A percentile compares a stretch with the other conserved stretches of the same genome.
These are phyloP conservation scores for Cylindrodendrum hubeiense DNA, from an alignment of 2,329 filamentous ascomycete genomes.

Conservation along the genomic window DNA sequence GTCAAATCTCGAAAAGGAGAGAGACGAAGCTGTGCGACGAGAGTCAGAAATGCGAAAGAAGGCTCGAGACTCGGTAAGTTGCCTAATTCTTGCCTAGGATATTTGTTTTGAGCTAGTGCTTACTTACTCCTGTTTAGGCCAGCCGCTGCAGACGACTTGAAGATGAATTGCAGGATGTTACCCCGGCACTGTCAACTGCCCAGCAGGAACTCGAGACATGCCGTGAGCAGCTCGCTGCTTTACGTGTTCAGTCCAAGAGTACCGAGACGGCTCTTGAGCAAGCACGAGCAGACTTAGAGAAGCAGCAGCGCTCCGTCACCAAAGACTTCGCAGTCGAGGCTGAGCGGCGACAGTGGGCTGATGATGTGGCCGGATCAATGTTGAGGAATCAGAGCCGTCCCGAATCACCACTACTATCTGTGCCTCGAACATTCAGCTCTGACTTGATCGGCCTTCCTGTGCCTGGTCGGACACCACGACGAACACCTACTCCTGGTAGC, in stretches of 20 bases:
- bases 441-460: constrained; percentile 64
- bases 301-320: constrained; percentile 53
- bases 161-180: constrained; percentile 83
- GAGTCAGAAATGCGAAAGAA: constrained; percentile 92
- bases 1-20: constrained; percentile 85
- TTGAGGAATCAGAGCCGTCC: constrained; percentile 64
- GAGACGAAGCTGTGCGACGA: constrained; percentile 84
- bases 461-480: constrained; percentile 48
- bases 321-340: constrained; percentile 52
- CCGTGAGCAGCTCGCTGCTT: constrained; percentile 68
- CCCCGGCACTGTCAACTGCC: constrained; percentile 71
- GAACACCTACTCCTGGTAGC: constrained; percentile 60
- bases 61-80: constrained; percentile 83
- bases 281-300: constrained; percentile 62
- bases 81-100: not conserved
- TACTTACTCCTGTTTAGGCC: constrained; percentile 61
- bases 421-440: constrained; percentile 66
- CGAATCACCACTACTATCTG: constrained; percentile 65
- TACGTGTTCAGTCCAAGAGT: constrained; percentile 75
- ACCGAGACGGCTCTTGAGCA: constrained; percentile 75
- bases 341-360: constrained; percentile 64
- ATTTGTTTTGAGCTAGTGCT: not conserved
- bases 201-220: constrained; percentile 73
- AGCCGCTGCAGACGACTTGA: constrained; percentile 75
- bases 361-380: constrained; percentile 59